Base-by-base conservation (phyloP, 1,284 basidiomycete genomes). In the Cryptococcus sp. region DNA sequence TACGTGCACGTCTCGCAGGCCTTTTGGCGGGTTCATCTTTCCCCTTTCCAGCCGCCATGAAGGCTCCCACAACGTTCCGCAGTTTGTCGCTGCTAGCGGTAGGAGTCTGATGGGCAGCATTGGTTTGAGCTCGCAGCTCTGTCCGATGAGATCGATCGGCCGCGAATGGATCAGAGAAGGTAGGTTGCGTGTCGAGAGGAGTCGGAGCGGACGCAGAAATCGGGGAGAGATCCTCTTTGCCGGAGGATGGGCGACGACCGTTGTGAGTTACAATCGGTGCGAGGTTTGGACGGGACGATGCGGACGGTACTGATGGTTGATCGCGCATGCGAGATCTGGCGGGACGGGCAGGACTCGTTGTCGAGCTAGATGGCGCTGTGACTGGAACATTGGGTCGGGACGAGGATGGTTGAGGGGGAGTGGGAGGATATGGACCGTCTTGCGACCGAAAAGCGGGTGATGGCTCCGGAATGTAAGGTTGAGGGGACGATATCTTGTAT, bases 61-160 rank as follows among this genome's bases (percentile, higher is more conserved):
- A 72, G 11, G 68, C 69, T 5, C 63, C 64, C 1, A 71, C 70
- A 2, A 59, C 69, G 47, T 64, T 67, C 19, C 66, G 45, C 22
- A 72, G 45, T 51, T 59, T 65, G 47, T 58, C 59, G 32, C 43
- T 45, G 22, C 26, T 36, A 23, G 24, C 14, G 21, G 26, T 35
- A 11, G 58, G 49, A 0, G 58, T 43, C 50, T 60, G 54, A 36
- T 59, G 54, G 33, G 58, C 48, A 1, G 58, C 57, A 3, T 56
- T 54, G 5, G 58, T 51, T 35, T 65, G 63, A 10, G 58, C 58
- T n/a, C 66, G 52, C n/a, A 68, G 56, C 28, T 66, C 56, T 2
- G 52, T 32, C 11, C 69, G 58, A 38, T 66, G 62, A 4, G 52
- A 47, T 24, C 69, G 51, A 43, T 69, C 68, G 7, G 56, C 61